These are phyloP conservation scores for Ophiostoma populinum DNA, from an alignment of 2,329 filamentous ascomycete species.

Conservation along the genomic window DNA sequence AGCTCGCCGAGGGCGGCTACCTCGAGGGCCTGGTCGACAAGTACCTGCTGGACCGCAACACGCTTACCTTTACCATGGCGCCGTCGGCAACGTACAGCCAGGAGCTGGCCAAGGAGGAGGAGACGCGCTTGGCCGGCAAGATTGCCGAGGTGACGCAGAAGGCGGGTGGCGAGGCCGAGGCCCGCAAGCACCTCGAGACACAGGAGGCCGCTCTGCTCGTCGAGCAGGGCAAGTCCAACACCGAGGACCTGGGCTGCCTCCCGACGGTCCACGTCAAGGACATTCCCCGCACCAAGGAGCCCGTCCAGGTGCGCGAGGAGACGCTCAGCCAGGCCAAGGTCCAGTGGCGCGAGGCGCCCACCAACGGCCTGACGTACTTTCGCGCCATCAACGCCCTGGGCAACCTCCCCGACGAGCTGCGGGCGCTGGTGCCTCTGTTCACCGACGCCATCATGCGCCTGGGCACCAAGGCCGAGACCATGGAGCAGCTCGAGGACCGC, in stretches of 20 bases:
- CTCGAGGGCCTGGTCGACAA: slow-evolving; percentile 74
- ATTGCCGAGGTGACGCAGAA: slow-evolving; percentile 51
- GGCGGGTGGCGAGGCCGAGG: slow-evolving; percentile 52
- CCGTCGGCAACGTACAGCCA: slow-evolving; percentile 61
- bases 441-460: slow-evolving; percentile 86
- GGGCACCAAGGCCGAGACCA: slow-evolving; percentile 70
- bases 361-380: slow-evolving; percentile 93
- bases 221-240: slow-evolving; percentile 70
- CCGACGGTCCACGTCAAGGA: slow-evolving; percentile 80
- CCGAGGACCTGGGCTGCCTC: slow-evolving; percentile 71
- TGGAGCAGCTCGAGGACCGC: slow-evolving; percentile 87
- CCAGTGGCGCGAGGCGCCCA: slow-evolving; percentile 84
- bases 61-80: slow-evolving; percentile 84
- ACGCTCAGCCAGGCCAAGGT: slow-evolving; percentile 30
- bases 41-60: slow-evolving; percentile 76
- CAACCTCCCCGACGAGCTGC: slow-evolving; percentile 66
- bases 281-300: slow-evolving; percentile 63
- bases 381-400: slow-evolving; percentile 69
- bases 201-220: slow-evolving; percentile 65
- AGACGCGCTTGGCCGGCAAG: slow-evolving; percentile 53
- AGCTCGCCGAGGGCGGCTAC: slow-evolving; percentile 60
- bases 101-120: slow-evolving; percentile 62
- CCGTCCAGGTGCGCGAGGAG: slow-evolving; percentile 42
- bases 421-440: slow-evolving; percentile 74
- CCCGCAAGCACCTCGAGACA: slow-evolving; percentile 44